Conservation (phyloP, 371 early-diverging fungal species). For the Mucor piriformis region DNA sequence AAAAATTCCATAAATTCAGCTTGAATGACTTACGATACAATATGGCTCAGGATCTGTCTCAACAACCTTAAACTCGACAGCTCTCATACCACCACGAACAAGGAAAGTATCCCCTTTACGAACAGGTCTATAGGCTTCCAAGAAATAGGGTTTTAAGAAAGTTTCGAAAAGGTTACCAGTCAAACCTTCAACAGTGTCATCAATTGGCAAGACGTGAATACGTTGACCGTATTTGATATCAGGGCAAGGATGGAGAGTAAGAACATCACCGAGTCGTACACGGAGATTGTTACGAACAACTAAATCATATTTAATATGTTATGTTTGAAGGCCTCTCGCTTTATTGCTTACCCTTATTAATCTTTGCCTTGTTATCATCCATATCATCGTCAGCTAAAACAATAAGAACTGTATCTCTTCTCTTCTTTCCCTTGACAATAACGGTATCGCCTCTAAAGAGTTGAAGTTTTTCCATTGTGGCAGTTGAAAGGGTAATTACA, state of each 20-base stretch:
- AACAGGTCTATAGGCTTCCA: constrained; percentile 95
- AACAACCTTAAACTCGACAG: constrained; percentile 99
- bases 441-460: constrained; percentile 97
- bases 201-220: constrained; percentile 97
- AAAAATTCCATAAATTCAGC: constrained; percentile 57
- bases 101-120: constrained; percentile 94
- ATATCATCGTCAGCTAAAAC: constrained; percentile 91
- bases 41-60: constrained; percentile 95
- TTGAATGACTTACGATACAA: constrained; percentile 83
- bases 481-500: constrained; percentile 85
- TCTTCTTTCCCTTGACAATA: constrained; percentile 97
- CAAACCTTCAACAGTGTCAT: constrained; percentile 98
- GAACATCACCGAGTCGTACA: constrained; percentile 97
- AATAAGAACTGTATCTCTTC: constrained; percentile 95
- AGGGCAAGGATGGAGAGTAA: constrained; percentile 94
- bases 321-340: not conserved
- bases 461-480: constrained; percentile 91
- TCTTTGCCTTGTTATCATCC: constrained; percentile 90
- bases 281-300: constrained; percentile 98
- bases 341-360: constrained; percentile 81
- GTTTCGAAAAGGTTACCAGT: constrained; percentile 98
- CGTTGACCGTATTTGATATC: constrained; percentile 97
- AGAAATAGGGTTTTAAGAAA: constrained; percentile 97
- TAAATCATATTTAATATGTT: constrained; percentile 13
- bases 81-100: constrained; percentile 97